Conservation (phyloP, 2,329 filamentous ascomycete genomes). For the Trichoderma endophyticum region DNA sequence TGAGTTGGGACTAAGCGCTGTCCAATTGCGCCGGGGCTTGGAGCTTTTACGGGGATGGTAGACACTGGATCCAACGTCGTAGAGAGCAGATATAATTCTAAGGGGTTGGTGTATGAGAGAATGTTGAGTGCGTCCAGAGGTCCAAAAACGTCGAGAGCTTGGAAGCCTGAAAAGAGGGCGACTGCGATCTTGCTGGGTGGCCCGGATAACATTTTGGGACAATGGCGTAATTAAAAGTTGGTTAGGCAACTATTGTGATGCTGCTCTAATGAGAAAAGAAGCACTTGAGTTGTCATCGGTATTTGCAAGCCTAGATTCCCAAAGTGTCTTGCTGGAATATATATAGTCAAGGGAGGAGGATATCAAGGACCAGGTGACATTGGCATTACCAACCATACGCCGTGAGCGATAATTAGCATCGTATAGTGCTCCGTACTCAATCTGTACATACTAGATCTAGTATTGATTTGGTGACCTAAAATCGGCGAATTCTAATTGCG, state of each 20-base stretch:
- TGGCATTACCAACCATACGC: neutral
- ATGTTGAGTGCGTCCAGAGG: constrained; percentile 36
- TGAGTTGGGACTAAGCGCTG: constrained; percentile 36
- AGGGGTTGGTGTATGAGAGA: constrained; percentile 23
- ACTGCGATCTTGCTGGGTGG: constrained; percentile 30
- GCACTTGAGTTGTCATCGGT: neutral
- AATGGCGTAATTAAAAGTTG: neutral
- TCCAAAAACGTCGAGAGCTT: constrained; percentile 41
- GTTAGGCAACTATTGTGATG: neutral
- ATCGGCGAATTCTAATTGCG: neutral
- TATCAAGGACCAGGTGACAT: neutral
- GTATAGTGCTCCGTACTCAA: neutral
- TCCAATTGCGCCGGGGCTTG: constrained; percentile 26
- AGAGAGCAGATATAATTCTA: constrained; percentile 30
- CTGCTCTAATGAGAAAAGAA: neutral
- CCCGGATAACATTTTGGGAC: neutral
- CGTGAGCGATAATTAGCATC: neutral
- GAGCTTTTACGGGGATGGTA: constrained; percentile 20
- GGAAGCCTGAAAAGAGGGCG: constrained; percentile 36
- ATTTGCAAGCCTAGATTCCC: neutral
- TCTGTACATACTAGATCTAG: neutral
- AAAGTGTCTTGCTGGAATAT: neutral
- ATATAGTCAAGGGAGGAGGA: neutral
- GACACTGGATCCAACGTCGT: constrained; percentile 30
- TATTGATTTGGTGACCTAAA: neutral